A percentile compares a stretch with the other conserved stretches of the same genome.
Evolutionary conservation across 495 filamentous ascomycete genomes (phyloP).

Genomic region (Penicillium alfredii): DNA sequence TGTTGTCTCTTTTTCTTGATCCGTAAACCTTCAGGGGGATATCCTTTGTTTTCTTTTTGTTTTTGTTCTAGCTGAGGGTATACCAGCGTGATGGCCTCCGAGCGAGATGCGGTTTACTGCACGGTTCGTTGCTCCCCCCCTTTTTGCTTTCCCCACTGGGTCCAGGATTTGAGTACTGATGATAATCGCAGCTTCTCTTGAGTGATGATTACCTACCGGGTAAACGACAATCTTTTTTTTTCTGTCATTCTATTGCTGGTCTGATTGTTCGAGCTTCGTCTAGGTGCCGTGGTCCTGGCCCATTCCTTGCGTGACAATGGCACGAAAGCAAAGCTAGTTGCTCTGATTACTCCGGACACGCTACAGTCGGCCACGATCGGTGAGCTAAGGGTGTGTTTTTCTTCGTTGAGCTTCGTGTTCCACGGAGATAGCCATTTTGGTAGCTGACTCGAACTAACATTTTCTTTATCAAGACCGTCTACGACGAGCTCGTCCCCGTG

Average conservation of each 20-base stretch:
- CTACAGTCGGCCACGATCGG: slow-evolving; percentile 65
- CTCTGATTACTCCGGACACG: slow-evolving; percentile 71
- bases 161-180: slow-evolving; percentile 13
- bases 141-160: slow-evolving; percentile 1
- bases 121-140: slow-evolving; percentile 38
- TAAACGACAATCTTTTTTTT: slow-evolving; percentile 28
- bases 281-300: slow-evolving; percentile 87
- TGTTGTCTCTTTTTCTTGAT: slow-evolving; percentile 3
- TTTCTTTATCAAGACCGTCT: slow-evolving; percentile 56
- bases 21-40: too few relatives aligned
- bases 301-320: slow-evolving; percentile 92
- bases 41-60: slow-evolving; percentile 3
- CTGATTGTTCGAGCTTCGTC: slow-evolving; percentile 14
- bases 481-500: slow-evolving; percentile 85
- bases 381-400: slow-evolving; percentile 62
- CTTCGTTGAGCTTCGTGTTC: too few relatives aligned
- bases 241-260: too few relatives aligned
- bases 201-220: slow-evolving; percentile 89
- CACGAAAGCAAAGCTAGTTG: slow-evolving; percentile 77
- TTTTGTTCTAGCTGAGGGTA: slow-evolving; percentile 5
- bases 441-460: too few relatives aligned
- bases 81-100: slow-evolving; percentile 27
- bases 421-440: too few relatives aligned
- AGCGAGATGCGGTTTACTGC: slow-evolving; percentile 48
- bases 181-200: slow-evolving; percentile 64